A percentile compares a stretch with the other conserved stretches of the same genome.
phyloP scores from a whole-genome alignment of 345 rosid genomes.

The Syzygium grande region DNA sequence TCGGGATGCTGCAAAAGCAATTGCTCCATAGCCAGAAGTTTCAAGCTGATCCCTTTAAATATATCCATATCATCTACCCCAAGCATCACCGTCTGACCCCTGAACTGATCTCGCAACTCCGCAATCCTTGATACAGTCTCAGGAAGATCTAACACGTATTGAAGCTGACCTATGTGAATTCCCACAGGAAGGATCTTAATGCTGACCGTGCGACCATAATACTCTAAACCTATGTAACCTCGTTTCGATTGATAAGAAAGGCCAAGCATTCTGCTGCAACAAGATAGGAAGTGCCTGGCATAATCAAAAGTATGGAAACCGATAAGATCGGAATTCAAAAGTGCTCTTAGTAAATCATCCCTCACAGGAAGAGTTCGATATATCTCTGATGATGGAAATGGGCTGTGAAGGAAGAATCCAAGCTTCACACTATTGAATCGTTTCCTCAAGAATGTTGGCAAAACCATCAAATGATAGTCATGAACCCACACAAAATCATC shows the following conservation, averaged over 20 bases:
- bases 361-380: slow-evolving; percentile 86
- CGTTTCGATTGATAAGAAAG: slow-evolving; percentile 83
- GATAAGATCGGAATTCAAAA: slow-evolving; percentile 73
- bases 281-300: slow-evolving; percentile 90
- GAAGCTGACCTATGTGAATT: slow-evolving; percentile 82
- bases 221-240: slow-evolving; percentile 85
- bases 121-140: slow-evolving; percentile 66
- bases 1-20: slow-evolving; percentile 68
- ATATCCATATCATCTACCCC: slow-evolving; percentile 98
- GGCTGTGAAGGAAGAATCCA: slow-evolving; percentile 91
- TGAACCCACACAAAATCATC: slow-evolving; percentile 96
- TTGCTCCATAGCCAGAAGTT: slow-evolving; percentile 93
- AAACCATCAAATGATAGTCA: slow-evolving; percentile 91
- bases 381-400: slow-evolving; percentile 92
- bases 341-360: slow-evolving; percentile 75
- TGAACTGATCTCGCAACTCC: slow-evolving; percentile 54
- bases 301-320: slow-evolving; percentile 96
- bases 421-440: slow-evolving; percentile 85
- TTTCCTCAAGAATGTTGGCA: slow-evolving; percentile 88
- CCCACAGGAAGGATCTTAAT: slow-evolving; percentile 94
- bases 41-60: slow-evolving; percentile 88
- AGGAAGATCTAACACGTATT: slow-evolving; percentile 57
- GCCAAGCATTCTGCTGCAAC: slow-evolving; percentile 96
- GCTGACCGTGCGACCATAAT: slow-evolving; percentile 80
- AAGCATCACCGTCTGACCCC: slow-evolving; percentile 55